Evolutionary conservation across 2,329 filamentous ascomycete species (phyloP).

Genomic region (Fusarium keratoplasticum): DNA sequence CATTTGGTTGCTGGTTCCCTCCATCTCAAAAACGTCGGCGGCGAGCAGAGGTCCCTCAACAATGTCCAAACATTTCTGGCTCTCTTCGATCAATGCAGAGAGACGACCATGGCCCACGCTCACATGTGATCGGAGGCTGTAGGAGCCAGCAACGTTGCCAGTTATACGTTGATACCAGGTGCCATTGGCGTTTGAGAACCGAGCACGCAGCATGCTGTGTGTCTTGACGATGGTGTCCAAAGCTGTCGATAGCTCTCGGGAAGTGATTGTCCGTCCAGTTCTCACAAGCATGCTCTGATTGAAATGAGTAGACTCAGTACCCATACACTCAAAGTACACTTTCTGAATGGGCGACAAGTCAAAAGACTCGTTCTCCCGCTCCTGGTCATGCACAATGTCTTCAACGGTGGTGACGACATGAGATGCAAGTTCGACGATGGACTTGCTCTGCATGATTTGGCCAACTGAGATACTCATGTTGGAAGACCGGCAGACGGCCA

Average conservation of each 20-base stretch:
- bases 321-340: constrained; percentile 21
- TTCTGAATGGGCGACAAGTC: constrained; percentile 24
- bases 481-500: constrained; percentile 30
- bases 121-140: neutral
- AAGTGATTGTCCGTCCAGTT: neutral
- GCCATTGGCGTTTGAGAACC: neutral
- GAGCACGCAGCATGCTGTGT: constrained; percentile 36
- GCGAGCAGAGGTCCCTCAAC: constrained; percentile 3
- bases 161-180: constrained; percentile 26
- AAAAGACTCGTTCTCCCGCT: constrained; percentile 7
- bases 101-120: neutral
- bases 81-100: constrained; percentile 1
- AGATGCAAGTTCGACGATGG: constrained; percentile 34
- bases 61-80: constrained; percentile 13
- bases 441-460: constrained; percentile 38
- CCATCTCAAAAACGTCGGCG: constrained; percentile 37
- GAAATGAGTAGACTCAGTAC: constrained; percentile 18
- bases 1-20: constrained; percentile 18
- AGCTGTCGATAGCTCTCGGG: neutral
- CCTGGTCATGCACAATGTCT: neutral
- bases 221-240: constrained; percentile 13
- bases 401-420: constrained; percentile 6
- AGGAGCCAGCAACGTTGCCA: neutral
- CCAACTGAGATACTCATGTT: constrained; percentile 26
- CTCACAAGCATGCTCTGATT: constrained; percentile 33